Conservation (phyloP, 2,329 filamentous ascomycete species). For the Trichoderma atroviride region DNA sequence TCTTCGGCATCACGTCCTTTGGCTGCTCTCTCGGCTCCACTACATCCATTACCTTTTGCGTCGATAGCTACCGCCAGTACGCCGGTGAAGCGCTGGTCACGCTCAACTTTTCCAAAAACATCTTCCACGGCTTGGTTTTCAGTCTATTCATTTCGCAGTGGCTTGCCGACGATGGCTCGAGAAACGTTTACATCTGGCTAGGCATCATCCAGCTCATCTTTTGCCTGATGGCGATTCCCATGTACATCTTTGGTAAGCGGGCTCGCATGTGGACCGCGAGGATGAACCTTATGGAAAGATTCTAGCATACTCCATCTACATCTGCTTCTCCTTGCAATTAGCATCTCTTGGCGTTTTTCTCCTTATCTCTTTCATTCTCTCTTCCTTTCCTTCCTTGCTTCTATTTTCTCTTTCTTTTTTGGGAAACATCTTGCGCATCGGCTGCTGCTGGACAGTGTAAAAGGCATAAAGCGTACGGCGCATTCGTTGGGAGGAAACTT, state of each 20-base stretch:
- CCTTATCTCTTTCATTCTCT: background rate
- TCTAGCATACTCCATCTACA: slow-evolving; percentile 33
- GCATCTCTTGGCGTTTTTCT: background rate
- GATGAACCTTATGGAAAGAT: slow-evolving; percentile 83
- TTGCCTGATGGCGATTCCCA: slow-evolving; percentile 76
- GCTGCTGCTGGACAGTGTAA: background rate
- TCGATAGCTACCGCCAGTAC: slow-evolving; percentile 91
- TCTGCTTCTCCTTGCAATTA: background rate
- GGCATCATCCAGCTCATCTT: slow-evolving; percentile 82
- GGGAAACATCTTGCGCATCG: background rate
- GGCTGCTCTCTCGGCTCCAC: slow-evolving; percentile 89
- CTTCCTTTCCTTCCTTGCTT: background rate
- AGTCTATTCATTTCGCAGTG: slow-evolving; percentile 85
- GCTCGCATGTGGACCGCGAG: slow-evolving; percentile 92
- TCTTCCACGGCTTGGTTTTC: slow-evolving; percentile 88
- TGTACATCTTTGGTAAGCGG: slow-evolving; percentile 93
- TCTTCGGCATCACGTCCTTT: slow-evolving; percentile 91
- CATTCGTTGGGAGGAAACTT: too few relatives aligned
- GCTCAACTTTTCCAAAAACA: slow-evolving; percentile 91
- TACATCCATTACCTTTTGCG: slow-evolving; percentile 89
- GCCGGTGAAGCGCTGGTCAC: slow-evolving; percentile 93
- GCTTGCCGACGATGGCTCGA: slow-evolving; percentile 74
- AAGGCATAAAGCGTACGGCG: background rate
- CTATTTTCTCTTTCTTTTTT: too few relatives aligned
- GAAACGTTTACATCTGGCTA: slow-evolving; percentile 77